A percentile compares a stretch with the other conserved stretches of the same genome.
Conservation (phyloP, 257 asterid species). For the Fraxinus quadrangulata region DNA sequence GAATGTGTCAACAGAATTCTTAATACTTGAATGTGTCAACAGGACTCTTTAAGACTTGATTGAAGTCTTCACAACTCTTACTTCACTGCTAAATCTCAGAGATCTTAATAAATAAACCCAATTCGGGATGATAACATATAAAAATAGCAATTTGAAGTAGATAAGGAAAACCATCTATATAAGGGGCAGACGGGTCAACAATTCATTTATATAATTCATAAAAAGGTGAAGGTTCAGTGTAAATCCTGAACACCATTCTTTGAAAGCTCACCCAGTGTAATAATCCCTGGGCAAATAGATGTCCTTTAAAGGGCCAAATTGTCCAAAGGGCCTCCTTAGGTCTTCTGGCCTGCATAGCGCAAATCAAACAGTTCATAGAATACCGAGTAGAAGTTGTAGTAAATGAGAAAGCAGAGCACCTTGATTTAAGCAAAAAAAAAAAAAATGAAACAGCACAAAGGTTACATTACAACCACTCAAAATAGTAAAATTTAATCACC, state of each 20-base stretch:
- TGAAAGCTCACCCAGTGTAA: conserved; percentile 81
- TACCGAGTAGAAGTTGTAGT: background rate
- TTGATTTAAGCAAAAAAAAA: background rate
- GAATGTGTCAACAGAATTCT: conserved; percentile 65
- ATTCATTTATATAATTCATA: background rate
- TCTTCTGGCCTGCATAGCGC: conserved; percentile 69
- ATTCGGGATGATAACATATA: conserved; percentile 11
- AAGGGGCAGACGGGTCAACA: conserved; percentile 1
- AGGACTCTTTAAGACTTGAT: conserved; percentile 60
- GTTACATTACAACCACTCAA: background rate
- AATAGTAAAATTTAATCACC: background rate
- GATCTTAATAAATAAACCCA: conserved; percentile 35
- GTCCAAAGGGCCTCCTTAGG: conserved; percentile 81
- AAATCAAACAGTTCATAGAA: conserved; percentile 1
- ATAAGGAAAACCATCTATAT: conserved; percentile 20
- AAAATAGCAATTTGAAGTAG: background rate
- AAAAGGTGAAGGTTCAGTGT: background rate
- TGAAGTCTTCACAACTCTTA: conserved; percentile 61
- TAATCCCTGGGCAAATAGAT: conserved; percentile 89
- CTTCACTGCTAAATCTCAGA: conserved; percentile 58
- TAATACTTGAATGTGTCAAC: conserved; percentile 60
- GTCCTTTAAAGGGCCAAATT: conserved; percentile 87
- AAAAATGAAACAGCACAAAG: background rate
- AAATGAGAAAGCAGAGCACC: background rate
- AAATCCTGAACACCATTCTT: background rate